Percentiles rank a stretch among this genome's conserved stretches.
Conservation (phyloP, 129 eudicot genomes). For the carrot (Daucus carota) region DNA sequence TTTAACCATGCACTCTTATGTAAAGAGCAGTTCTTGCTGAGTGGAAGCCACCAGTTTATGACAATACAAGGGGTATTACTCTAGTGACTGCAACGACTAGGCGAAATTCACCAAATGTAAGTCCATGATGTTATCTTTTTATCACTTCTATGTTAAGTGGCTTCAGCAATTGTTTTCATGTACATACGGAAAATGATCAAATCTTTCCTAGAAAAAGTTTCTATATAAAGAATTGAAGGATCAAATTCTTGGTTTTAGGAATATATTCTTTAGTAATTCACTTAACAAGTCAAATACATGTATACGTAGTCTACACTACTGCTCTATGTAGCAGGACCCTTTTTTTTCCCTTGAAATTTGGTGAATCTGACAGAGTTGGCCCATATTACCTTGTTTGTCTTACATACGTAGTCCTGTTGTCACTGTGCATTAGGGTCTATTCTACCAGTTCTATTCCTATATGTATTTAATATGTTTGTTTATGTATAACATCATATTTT, state of each 20-base stretch:
- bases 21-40: constrained; percentile 81
- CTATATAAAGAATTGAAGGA: background rate
- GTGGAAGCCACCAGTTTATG: constrained; percentile 99
- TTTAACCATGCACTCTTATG: background rate
- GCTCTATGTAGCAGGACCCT: background rate
- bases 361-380: background rate
- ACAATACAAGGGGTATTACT: constrained; percentile 73
- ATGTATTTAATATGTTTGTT: background rate
- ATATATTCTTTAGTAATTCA: background rate
- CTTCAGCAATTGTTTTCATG: background rate
- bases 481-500: too few species aligned
- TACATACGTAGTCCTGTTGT: background rate
- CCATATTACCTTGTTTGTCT: background rate
- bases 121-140: background rate
- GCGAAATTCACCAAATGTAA: constrained; percentile 98
- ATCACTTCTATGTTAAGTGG: background rate
- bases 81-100: constrained; percentile 97
- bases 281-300: background rate
- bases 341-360: background rate
- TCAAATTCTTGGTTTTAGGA: background rate
- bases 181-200: background rate
- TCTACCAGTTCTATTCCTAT: background rate
- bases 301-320: background rate
- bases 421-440: background rate
- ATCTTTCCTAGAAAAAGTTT: background rate